A percentile compares a stretch with the other conserved stretches of the same genome.
Evolutionary conservation across 2,329 filamentous ascomycete genomes (phyloP).

Genomic region (Ophiostoma fasciatum): DNA sequence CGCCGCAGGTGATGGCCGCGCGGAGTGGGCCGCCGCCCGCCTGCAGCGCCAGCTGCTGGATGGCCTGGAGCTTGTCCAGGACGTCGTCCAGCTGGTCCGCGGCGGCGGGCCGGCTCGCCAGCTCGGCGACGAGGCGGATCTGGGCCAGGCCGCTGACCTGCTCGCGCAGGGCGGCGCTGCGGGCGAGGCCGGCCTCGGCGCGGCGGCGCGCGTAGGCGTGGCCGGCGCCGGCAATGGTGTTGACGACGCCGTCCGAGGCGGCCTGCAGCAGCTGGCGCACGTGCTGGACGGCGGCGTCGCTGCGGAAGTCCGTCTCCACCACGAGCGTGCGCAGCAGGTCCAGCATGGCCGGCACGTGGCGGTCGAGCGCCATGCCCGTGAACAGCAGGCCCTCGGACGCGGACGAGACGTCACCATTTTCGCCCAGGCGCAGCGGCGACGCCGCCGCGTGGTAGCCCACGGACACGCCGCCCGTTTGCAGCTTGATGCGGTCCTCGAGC

Average conservation of each 20-base stretch:
- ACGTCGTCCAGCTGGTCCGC: slow-evolving; percentile 56
- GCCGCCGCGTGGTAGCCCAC: slow-evolving; percentile 74
- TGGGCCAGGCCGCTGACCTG: slow-evolving; percentile 86
- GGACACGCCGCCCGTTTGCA: slow-evolving; percentile 85
- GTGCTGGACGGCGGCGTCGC: slow-evolving; percentile 63
- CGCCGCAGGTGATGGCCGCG: slow-evolving; percentile 72
- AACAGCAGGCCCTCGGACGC: slow-evolving; percentile 73
- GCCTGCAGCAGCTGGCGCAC: slow-evolving; percentile 78
- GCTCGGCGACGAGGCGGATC: slow-evolving; percentile 64
- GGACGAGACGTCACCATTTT: slow-evolving; percentile 51
- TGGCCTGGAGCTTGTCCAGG: slow-evolving; percentile 68
- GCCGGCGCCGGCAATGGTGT: slow-evolving; percentile 79
- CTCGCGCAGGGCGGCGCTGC: slow-evolving; percentile 58
- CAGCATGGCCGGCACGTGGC: slow-evolving; percentile 84
- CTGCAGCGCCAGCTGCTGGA: slow-evolving; percentile 64
- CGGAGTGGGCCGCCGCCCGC: slow-evolving; percentile 47
- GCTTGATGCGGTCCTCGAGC: slow-evolving; percentile 86
- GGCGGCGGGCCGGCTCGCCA: slow-evolving; percentile 58
- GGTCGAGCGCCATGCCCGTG: slow-evolving; percentile 74
- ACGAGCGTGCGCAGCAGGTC: slow-evolving; percentile 69
- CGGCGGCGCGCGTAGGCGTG: slow-evolving; percentile 76
- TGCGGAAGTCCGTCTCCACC: slow-evolving; percentile 79
- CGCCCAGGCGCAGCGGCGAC: slow-evolving; percentile 55
- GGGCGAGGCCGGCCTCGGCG: slow-evolving; percentile 66
- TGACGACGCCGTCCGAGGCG: slow-evolving; percentile 77